Conservation (phyloP, 306 rosid species). For the Herpetospermum pedunculosum region DNA sequence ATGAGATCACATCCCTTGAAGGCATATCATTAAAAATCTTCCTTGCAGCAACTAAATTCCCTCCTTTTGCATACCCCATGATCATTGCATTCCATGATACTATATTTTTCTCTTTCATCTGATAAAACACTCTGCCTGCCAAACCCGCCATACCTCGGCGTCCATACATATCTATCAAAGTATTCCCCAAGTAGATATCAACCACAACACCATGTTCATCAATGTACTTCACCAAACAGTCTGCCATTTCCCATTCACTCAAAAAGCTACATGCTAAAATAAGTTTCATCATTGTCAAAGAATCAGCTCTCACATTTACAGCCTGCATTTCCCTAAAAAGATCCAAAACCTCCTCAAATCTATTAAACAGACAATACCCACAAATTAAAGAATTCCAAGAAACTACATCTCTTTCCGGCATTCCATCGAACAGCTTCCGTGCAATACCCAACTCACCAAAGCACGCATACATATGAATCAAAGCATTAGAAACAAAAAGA, state of each 20-base stretch:
- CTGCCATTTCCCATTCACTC: constrained; percentile 49
- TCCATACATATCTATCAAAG: constrained; percentile 71
- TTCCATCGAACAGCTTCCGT: constrained; percentile 51
- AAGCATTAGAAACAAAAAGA: constrained; percentile 52
- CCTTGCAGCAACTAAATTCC: constrained; percentile 34
- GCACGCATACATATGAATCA: constrained; percentile 37
- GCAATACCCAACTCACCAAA: constrained; percentile 39
- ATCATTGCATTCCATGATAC: constrained; percentile 88
- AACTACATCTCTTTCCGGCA: constrained; percentile 58
- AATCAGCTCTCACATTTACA: constrained; percentile 38
- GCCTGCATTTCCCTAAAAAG: constrained; percentile 44
- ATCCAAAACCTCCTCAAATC: constrained; percentile 47
- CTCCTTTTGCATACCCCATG: constrained; percentile 41
- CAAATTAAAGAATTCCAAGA: constrained; percentile 87
- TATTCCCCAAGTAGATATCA: constrained; percentile 68
- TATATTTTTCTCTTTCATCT: constrained; percentile 37
- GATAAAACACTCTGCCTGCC: constrained; percentile 53
- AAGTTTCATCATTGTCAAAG: constrained; percentile 68
- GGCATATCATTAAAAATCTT: constrained; percentile 51
- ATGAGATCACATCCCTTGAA: constrained; percentile 59
- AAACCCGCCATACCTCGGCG: constrained; percentile 34
- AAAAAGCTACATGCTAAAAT: constrained; percentile 43
- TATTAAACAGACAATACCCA: constrained; percentile 42
- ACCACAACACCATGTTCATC: constrained; percentile 35
- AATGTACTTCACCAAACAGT: constrained; percentile 38